phyloP scores from a whole-genome alignment of 495 filamentous ascomycete genomes.

The Rhypophila decipiens region DNA sequence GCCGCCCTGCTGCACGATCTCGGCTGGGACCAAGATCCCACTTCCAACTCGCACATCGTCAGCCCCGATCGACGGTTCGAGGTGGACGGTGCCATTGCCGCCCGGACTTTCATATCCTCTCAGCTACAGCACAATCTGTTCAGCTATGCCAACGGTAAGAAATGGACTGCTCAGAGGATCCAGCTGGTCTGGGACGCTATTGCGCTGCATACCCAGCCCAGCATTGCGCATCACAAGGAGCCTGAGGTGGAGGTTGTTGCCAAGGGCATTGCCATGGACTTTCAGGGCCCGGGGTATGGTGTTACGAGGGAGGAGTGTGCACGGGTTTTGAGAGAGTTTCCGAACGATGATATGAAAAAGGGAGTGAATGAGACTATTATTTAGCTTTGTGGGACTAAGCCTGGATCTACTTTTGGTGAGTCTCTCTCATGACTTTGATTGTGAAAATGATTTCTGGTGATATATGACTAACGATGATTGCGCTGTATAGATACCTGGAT shows the following conservation, averaged over 20 bases:
- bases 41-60: constrained; percentile 20
- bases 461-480: no score
- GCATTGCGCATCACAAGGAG: constrained; percentile 39
- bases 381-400: constrained; percentile 22
- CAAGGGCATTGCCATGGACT: constrained; percentile 43
- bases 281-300: constrained; percentile 31
- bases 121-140: no score
- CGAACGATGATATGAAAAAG: constrained; percentile 23
- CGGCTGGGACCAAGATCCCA: constrained; percentile 42
- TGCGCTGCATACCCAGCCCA: constrained; percentile 40
- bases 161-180: constrained; percentile 32
- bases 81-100: constrained; percentile 48
- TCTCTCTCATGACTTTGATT: no score
- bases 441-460: no score
- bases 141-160: no score
- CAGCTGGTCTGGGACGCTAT: constrained; percentile 52
- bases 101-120: constrained; percentile 33
- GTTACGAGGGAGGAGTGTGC: constrained; percentile 21
- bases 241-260: constrained; percentile 33
- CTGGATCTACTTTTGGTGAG: constrained; percentile 12
- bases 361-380: constrained; percentile 18
- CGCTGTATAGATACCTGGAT: constrained; percentile 2
- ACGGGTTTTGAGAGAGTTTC: constrained; percentile 28
- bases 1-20: constrained; percentile 49
- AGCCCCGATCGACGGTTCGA: constrained; percentile 49